Evolutionary conservation across 805 yeast species (phyloP), one percentile per base, ranked within the genome.

Genomic region (Torulaspora microellipsoides): DNA sequence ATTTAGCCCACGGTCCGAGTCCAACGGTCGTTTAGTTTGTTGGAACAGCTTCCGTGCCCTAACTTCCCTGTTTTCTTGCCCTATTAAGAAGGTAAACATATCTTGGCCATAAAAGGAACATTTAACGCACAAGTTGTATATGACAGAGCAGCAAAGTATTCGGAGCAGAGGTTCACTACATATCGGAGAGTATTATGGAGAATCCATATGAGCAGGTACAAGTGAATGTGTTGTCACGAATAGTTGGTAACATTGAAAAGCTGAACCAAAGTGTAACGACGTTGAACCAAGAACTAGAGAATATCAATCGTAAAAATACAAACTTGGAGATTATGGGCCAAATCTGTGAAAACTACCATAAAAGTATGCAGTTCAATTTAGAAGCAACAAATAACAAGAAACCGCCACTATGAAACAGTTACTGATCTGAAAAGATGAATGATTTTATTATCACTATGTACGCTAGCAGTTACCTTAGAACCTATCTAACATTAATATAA

Each of bases 131-230:
- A 3, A 17, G 20, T 5, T 17, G 5, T 17, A 17, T 17, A 20
- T 5, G 8, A 5, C 25, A 20, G 7, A 20, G 8, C 8, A 20
- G 25, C 25, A 7, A 7, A 20, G 25, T 20, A 20, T 20, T 17
- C 25, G 7, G 8, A 20, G 25, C 25, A 20, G 25, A 20, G 25
- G 25, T 20, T 20, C 7, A 4, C 8, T 6, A 20, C 7, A 20
- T 20, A 6, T 20, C 14, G 12, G 35, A 11, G n/a, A 36, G 17
- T 13, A 43, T 36, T 28, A 85, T 85, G 95, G 88, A 85, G 64
- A 86, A 85, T 55, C 96, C 95, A 3, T 90, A 86, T 57, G 90
- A 85, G 55, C 84, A 83, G 58, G 84, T 78, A 6, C 95, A 87
- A 58, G 81, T 77, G 51, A 87, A 87, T 12, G 68, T 88, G 15